A percentile compares a stretch with the other conserved stretches of the same genome.
Evolutionary conservation across 2,329 filamentous ascomycete species (phyloP).

Genomic region (Mycosphaerelloides madeirae): DNA sequence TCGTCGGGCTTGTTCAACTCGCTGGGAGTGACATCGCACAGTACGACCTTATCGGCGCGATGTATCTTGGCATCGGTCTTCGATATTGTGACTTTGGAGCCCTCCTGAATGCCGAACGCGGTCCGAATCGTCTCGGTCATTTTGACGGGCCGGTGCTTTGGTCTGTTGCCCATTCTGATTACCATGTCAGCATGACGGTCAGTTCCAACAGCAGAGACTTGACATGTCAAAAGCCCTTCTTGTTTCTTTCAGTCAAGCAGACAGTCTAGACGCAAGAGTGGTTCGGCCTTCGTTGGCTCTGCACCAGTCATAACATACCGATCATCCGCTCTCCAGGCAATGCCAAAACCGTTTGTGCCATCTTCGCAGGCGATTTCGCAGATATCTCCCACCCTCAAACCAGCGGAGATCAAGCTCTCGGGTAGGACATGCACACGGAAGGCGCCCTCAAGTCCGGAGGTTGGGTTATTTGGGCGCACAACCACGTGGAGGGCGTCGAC

Average conservation of each 20-base stretch:
- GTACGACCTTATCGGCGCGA: slow-evolving; percentile 54
- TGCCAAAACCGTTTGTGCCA: slow-evolving; percentile 48
- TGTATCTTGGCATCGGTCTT: slow-evolving; percentile 49
- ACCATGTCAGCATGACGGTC: too few species aligned
- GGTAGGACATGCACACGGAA: slow-evolving; percentile 57
- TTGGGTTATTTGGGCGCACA: slow-evolving; percentile 42
- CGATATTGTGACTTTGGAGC: slow-evolving; percentile 62
- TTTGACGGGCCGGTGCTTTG: slow-evolving; percentile 63
- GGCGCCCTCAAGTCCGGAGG: slow-evolving; percentile 46
- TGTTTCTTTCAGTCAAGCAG: too few species aligned
- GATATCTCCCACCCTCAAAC: slow-evolving; percentile 55
- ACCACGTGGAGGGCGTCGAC: slow-evolving; percentile 39
- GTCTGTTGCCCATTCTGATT: slow-evolving; percentile 46
- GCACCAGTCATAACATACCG: slow-evolving; percentile 12
- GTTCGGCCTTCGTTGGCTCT: too few species aligned
- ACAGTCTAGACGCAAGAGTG: too few species aligned
- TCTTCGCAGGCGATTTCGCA: slow-evolving; percentile 48
- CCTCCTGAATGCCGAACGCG: slow-evolving; percentile 65
- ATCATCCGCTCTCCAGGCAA: slow-evolving; percentile 57
- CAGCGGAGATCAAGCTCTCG: slow-evolving; percentile 52
- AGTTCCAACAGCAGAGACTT: too few species aligned
- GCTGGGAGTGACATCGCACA: slow-evolving; percentile 54
- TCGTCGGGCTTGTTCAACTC: slow-evolving; percentile 24
- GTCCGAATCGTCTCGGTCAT: slow-evolving; percentile 69
- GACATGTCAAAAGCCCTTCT: too few species aligned